A percentile compares a stretch with the other conserved stretches of the same genome.
Conservation (phyloP, 108 stramenopile genomes). For the Conticribra guillardii region DNA sequence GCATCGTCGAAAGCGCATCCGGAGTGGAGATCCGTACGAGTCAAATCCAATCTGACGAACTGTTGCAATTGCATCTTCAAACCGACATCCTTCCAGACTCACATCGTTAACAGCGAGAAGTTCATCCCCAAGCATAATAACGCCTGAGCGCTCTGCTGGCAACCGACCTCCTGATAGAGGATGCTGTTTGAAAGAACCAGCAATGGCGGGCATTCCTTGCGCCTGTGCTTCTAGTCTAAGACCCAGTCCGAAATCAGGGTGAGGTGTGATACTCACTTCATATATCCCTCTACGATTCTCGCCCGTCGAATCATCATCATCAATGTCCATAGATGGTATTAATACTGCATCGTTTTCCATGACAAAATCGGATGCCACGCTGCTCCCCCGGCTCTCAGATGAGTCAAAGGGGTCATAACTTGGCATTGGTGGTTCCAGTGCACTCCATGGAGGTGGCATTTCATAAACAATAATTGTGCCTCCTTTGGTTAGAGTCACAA, state of each 20-base stretch:
- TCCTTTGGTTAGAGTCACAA: conserved; percentile 61
- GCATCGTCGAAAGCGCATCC: conserved; percentile 66
- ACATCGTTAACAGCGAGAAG: conserved; percentile 79
- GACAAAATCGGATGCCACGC: conserved; percentile 41
- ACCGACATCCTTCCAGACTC: conserved; percentile 63
- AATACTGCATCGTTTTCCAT: conserved; percentile 24
- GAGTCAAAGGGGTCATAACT: conserved; percentile 69
- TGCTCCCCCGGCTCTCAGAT: conserved; percentile 40
- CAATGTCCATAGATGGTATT: conserved; percentile 14
- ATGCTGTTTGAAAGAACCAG: conserved; percentile 87
- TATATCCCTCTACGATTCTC: conserved; percentile 54
- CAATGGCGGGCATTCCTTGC: conserved; percentile 78
- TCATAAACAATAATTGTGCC: conserved; percentile 72
- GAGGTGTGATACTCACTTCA: conserved; percentile 74
- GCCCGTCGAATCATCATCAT: conserved; percentile 20
- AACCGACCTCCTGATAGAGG: conserved; percentile 81
- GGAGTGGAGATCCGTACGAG: conserved; percentile 59
- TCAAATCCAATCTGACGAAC: conserved; percentile 78
- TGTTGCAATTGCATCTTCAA: conserved; percentile 82
- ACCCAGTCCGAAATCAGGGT: conserved; percentile 87
- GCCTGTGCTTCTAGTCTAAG: conserved; percentile 78
- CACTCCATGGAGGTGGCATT: conserved; percentile 79
- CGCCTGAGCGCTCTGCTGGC: conserved; percentile 82
- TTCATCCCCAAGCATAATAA: conserved; percentile 81
- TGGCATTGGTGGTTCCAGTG: conserved; percentile 78